Conservation (phyloP, 495 filamentous ascomycete genomes). For the Pseudoneurospora amorphoporcata region DNA sequence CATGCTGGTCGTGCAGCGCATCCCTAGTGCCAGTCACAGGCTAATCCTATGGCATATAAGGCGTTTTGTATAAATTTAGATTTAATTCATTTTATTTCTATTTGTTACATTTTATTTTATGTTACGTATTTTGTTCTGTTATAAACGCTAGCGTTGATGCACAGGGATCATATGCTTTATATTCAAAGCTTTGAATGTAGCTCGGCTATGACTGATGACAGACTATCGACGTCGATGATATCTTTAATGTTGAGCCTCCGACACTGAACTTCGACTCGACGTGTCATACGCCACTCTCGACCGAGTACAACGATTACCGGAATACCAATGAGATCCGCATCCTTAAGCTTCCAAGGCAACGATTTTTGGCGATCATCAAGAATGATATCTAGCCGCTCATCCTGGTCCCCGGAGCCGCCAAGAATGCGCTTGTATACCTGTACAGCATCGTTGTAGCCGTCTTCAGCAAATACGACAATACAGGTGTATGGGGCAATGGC, state of each 20-base stretch:
- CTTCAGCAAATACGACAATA: slow-evolving; percentile 47
- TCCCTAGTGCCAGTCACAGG: no score
- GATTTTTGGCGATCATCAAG: slow-evolving; percentile 66
- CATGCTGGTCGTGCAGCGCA: no score
- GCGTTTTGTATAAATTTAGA: no score
- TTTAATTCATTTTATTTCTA: no score
- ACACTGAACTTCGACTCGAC: slow-evolving; percentile 68
- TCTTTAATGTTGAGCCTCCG: slow-evolving; percentile 36
- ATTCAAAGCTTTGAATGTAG: slow-evolving; percentile 2
- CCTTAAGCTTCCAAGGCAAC: slow-evolving; percentile 73
- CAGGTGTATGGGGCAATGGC: slow-evolving; percentile 79
- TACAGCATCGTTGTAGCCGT: slow-evolving; percentile 40
- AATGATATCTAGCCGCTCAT: slow-evolving; percentile 38
- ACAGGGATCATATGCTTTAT: background rate
- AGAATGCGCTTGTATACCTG: slow-evolving; percentile 45
- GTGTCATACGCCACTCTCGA: slow-evolving; percentile 54
- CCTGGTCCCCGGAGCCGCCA: background rate
- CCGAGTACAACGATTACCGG: slow-evolving; percentile 74
- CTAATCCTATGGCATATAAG: no score
- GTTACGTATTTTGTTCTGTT: no score
- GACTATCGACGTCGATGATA: slow-evolving; percentile 13
- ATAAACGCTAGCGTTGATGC: no score
- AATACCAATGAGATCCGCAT: slow-evolving; percentile 84
- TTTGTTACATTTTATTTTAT: no score
- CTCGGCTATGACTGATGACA: slow-evolving; percentile 11